Evolutionary conservation across 306 rosid species (phyloP).

Genomic region (Lablab purpureus): DNA sequence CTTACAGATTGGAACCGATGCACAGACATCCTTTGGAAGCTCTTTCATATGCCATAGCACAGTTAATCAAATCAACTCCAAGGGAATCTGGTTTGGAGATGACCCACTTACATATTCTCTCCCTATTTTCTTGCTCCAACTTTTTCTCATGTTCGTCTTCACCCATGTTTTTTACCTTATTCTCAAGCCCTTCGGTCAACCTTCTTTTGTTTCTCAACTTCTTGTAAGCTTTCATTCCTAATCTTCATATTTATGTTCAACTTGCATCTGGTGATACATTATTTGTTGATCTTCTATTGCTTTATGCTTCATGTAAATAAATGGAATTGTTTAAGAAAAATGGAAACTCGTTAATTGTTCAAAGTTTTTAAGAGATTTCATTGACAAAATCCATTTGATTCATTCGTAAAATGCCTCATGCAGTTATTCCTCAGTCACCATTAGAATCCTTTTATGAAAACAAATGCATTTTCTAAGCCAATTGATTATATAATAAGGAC

Average conservation of each 20-base stretch:
- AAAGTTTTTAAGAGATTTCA: not conserved
- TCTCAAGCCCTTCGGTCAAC: constrained; percentile 72
- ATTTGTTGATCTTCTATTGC: not conserved
- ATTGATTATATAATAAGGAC: not conserved
- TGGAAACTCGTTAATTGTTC: not conserved
- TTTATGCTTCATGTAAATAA: not conserved
- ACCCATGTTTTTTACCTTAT: constrained; percentile 49
- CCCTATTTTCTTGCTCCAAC: constrained; percentile 64
- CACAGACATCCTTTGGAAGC: not conserved
- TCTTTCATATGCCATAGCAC: constrained; percentile 50
- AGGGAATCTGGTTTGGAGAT: constrained; percentile 64
- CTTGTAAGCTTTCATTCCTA: constrained; percentile 52
- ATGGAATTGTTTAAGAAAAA: not conserved
- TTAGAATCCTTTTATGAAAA: too few relatives aligned
- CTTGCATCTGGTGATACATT: not conserved
- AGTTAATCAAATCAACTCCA: constrained; percentile 41
- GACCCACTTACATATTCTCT: constrained; percentile 56
- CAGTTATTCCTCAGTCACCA: too few relatives aligned
- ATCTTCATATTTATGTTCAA: not conserved
- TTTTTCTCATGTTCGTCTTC: constrained; percentile 57
- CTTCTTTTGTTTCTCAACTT: constrained; percentile 63
- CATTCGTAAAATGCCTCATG: too few relatives aligned
- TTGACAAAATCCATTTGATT: not conserved
- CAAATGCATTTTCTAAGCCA: not conserved
- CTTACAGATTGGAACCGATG: not conserved